Percentiles rank a stretch among this genome's conserved stretches.
Conservation (phyloP, 1,139 yeast genomes). For the Saccharomyces hybrid region DNA sequence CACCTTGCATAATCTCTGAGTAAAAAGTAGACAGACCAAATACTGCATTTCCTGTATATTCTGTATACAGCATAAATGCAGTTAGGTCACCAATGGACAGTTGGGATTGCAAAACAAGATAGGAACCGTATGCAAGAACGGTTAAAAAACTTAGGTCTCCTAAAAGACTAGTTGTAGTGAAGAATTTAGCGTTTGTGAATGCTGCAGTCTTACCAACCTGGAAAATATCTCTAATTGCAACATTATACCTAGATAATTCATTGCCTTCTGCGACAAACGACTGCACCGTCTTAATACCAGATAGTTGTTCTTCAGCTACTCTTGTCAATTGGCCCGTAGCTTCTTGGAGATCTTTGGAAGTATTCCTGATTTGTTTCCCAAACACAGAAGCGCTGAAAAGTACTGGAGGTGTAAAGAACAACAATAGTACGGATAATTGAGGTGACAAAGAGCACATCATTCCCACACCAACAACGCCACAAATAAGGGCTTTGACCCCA, state of each 20-base stretch:
- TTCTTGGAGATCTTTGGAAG: conserved; percentile 73
- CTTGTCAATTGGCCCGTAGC: conserved; percentile 81
- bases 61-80: conserved; percentile 88
- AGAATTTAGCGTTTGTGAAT: conserved; percentile 63
- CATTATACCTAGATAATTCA: conserved; percentile 54
- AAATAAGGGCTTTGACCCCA: conserved; percentile 72
- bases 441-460: conserved; percentile 89
- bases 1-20: conserved; percentile 91
- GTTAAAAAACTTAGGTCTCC: conserved; percentile 77
- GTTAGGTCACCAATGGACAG: conserved; percentile 84
- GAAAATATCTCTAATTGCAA: conserved; percentile 67
- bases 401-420: conserved; percentile 76
- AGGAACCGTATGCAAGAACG: conserved; percentile 72
- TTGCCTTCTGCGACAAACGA: conserved; percentile 78
- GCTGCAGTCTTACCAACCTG: conserved; percentile 75
- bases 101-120: conserved; percentile 60
- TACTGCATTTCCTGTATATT: conserved; percentile 83
- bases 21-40: conserved; percentile 86
- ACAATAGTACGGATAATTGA: conserved; percentile 66
- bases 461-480: conserved; percentile 71
- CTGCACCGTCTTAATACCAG: conserved; percentile 80
- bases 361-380: conserved; percentile 69
- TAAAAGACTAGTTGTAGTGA: conserved; percentile 67
- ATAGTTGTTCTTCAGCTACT: conserved; percentile 85
- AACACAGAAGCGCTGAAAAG: conserved; percentile 65